Base-by-base conservation (phyloP, 768 basidiomycete genomes). In the Leccinum uliginosum region DNA sequence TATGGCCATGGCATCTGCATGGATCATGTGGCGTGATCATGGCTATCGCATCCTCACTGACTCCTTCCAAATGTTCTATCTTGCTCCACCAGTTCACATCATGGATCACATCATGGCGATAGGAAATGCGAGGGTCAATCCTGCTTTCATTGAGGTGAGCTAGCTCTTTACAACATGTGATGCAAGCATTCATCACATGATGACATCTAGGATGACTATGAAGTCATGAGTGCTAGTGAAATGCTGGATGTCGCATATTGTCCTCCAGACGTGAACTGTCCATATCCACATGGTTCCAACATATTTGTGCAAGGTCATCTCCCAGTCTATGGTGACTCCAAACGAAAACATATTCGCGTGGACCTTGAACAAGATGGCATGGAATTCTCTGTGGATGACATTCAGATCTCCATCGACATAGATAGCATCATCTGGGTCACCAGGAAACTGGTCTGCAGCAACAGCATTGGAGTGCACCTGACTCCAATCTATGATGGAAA, bases 21-120 rank as follows among this genome's bases (percentile, higher is more conserved):
- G 57, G 59, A 49, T 43, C 12, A 61, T 61, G 57, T 60, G 59
- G 49, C 11, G 24, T 2, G 56, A 60, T 10, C 52, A 60, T 58
- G 59, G 56, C 4, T 60, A 53, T 40, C 29, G 27, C 4, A 6
- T 60, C 2, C 59, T 60, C 2, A 15, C 27, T 1, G 19, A 51
- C 17, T 58, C 52, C 6, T 58, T 60, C 11, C 57, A 58, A 24
- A 54, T 54, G 50, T 60, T 58, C 6, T 58, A 60, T 34, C 19
- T 43, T n/a, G 7, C 43, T 10, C 6, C 15, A n/a, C 30, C 54
- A 1, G 15, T 34, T 8, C 4, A 8, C 1, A 32, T 55, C 3
- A 55, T 55, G 54, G 47, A 48, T 3, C 54, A 55, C 17, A 7
- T 50, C 19, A 55, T 55, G 49, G 10, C 21, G 2, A 17, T 50